Evolutionary conservation across 345 rosid genomes (phyloP).

Genomic region (Aquilaria malaccensis): DNA sequence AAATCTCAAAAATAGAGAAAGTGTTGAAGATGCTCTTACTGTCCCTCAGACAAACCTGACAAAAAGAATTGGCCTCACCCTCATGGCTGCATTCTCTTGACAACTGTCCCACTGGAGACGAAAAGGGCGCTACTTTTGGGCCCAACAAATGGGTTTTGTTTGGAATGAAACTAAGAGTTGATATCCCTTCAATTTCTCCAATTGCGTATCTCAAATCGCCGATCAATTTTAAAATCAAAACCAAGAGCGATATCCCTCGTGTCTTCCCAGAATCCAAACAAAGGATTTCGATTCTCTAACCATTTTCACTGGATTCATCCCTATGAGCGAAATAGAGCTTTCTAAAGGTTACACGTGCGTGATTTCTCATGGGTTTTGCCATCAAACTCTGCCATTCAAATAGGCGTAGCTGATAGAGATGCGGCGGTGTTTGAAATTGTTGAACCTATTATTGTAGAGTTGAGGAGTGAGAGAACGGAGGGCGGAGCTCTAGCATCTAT

Average conservation of each 20-base stretch:
- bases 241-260: conserved; percentile 20
- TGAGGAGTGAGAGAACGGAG: too few relatives aligned
- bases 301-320: conserved; percentile 15
- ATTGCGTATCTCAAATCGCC: conserved; percentile 22
- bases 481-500: too few relatives aligned
- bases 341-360: conserved; percentile 84
- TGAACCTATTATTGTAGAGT: too few relatives aligned
- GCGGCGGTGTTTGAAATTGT: too few relatives aligned
- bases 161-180: conserved; percentile 46
- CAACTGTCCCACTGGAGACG: too few relatives aligned
- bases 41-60: too few relatives aligned
- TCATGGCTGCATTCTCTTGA: too few relatives aligned
- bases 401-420: too few relatives aligned
- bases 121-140: too few relatives aligned
- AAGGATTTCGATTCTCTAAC: conserved; percentile 22
- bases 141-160: conserved; percentile 42
- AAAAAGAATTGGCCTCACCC: too few relatives aligned
- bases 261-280: conserved; percentile 15
- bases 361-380: conserved; percentile 63
- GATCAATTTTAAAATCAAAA: conserved; percentile 45
- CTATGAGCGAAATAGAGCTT: conserved; percentile 56
- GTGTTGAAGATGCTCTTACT: too few relatives aligned
- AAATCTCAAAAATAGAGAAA: too few relatives aligned
- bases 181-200: conserved; percentile 31
- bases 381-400: conserved; percentile 25